These are phyloP conservation scores for Candida suzukii DNA, from an alignment of 805 yeast species.

Conservation along the genomic window DNA sequence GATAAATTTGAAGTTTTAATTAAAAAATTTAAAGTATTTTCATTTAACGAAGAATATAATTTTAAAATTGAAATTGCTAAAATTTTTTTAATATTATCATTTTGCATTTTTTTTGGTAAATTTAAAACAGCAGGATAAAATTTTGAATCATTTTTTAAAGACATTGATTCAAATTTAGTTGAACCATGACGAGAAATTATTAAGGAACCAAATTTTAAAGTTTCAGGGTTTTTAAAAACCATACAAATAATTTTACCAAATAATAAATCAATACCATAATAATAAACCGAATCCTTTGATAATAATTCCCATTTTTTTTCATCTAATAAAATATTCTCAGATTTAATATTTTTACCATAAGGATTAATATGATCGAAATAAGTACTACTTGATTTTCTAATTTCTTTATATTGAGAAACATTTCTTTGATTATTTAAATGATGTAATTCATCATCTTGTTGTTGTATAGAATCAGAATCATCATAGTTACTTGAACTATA, in stretches of 20 bases:
- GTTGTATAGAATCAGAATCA: not conserved
- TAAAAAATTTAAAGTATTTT: conserved; percentile 14
- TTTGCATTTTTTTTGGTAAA: conserved; percentile 38
- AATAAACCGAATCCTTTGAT: conserved; percentile 45
- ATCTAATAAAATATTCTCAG: not conserved
- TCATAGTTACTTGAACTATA: conserved; percentile 1
- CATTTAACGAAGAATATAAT: conserved; percentile 53
- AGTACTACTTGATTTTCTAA: conserved; percentile 1
- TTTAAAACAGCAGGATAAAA: conserved; percentile 78
- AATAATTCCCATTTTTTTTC: conserved; percentile 32
- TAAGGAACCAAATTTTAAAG: conserved; percentile 43
- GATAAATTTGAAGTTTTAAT: conserved; percentile 13
- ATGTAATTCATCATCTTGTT: not conserved
- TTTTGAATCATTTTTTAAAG: conserved; percentile 52
- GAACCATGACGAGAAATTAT: conserved; percentile 63
- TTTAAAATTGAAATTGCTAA: conserved; percentile 70
- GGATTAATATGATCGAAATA: not conserved
- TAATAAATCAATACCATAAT: conserved; percentile 41
- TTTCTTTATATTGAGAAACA: not conserved
- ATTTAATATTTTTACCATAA: not conserved
- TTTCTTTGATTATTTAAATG: not conserved
- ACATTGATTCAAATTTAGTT: conserved; percentile 48
- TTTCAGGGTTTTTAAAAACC: conserved; percentile 40
- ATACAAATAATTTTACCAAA: conserved; percentile 41
- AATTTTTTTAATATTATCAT: conserved; percentile 61